Evolutionary conservation across 208 protist genomes (phyloP), one percentile per base, ranked within the genome.

Genomic region (Leishmania braziliensis): DNA sequence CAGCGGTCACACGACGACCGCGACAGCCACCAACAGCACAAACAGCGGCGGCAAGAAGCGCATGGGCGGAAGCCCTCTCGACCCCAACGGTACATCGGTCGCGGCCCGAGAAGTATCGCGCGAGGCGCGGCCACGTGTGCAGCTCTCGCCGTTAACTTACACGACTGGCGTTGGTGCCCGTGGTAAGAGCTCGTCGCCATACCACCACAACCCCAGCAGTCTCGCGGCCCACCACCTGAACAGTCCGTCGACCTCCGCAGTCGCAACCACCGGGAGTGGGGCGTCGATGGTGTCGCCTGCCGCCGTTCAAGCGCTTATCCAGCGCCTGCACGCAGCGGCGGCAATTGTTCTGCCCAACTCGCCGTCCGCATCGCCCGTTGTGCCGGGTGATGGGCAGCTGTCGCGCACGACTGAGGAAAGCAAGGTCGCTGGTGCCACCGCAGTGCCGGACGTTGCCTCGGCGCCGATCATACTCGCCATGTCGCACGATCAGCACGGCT

Each of bases 401-500:
- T 72, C 68, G 20, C 29, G 14, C 33, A 63, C 4, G 75, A 16
- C 56, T 1, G 43, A 78, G 23, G 60, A 63, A 43, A 23, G 75
- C 39, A 3, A 18, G 18, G 16, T 53, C 3, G 29, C 33, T 36
- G 3, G 33, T 20, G 33, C 54, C 51, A 69, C 48, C n/a, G 6
- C 63, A 16, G 54, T 80, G 3, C 76, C 81, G 1, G 81, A 84
- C 8, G 81, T 84, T 46, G 66, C 29, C 50, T 80, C 80, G 3
- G 80, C 84, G 9, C 10, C 79, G 23, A 68, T 79, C 5, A 82
- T 90, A n/a, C 75, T 92, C 50, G 65, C 79, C 65, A 83, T 90
- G 77, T 89, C 83, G 39, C 81, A 82, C 46, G 90, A 93, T 78
- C 92, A 96, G 58, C 82, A 92, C 14, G 91, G 92, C 16, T 96